phyloP scores from a whole-genome alignment of 495 filamentous ascomycete species.

The Chaetomium tenue region DNA sequence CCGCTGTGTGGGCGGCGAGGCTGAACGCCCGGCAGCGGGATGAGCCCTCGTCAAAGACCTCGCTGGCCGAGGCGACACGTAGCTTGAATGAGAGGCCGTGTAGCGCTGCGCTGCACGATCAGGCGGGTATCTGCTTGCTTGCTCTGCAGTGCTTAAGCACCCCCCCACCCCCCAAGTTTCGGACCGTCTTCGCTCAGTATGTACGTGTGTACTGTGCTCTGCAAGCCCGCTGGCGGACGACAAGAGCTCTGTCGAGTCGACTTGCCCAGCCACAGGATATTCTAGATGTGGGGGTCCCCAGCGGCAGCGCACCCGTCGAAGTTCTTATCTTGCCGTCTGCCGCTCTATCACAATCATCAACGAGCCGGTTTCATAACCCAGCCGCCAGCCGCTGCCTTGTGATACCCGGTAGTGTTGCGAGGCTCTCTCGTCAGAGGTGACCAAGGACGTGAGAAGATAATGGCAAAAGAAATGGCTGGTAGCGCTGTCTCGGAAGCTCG shows the following conservation, averaged over 20 bases:
- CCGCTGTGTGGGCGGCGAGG: too few species aligned
- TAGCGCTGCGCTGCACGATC: slow-evolving; percentile 2
- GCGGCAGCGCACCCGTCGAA: neutral
- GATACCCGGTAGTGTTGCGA: neutral
- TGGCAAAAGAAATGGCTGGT: neutral
- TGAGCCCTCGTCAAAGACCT: neutral
- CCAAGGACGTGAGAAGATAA: neutral
- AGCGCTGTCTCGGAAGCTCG: slow-evolving; percentile 12
- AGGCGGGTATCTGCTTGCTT: slow-evolving; percentile 4
- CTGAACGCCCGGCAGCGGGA: neutral
- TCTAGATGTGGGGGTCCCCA: neutral
- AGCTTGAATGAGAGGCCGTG: neutral
- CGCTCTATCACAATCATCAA: neutral
- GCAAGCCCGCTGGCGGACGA: neutral
- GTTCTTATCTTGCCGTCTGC: slow-evolving; percentile 9
- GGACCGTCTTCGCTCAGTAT: neutral
- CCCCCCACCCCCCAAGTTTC: neutral
- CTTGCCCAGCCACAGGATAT: neutral
- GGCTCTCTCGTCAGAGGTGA: neutral
- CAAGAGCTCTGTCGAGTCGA: neutral
- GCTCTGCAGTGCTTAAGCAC: neutral
- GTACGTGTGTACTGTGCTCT: neutral
- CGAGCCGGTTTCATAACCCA: slow-evolving; percentile 12
- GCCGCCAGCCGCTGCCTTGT: slow-evolving; percentile 12
- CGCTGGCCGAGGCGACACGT: neutral